Base-by-base conservation (phyloP, 2,329 filamentous ascomycete species). In the Ceratocystis ficicola region DNA sequence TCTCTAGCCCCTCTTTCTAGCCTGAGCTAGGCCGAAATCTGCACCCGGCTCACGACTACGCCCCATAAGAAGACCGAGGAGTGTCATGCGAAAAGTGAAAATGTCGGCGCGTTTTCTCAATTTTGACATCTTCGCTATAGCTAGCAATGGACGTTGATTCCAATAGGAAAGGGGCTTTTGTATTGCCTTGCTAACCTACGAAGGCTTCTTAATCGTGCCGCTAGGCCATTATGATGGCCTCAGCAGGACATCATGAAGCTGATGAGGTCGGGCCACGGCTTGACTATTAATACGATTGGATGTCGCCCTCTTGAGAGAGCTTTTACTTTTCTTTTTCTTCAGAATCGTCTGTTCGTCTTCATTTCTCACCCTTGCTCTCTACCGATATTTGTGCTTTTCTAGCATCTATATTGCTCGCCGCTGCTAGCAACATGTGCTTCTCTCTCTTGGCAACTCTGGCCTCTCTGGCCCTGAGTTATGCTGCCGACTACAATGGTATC, bases 151-250 rank as follows among this genome's bases (percentile, higher is more conserved):
- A 3, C 4, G 36, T 12, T 15, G 36, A 41, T 41, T 41, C 3
- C 12, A 3, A 1, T 10, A 41, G 12, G 0, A 41, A 41, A 1
- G 36, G 12, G 12, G 36, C 36, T 41, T 41, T 12, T 41, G 36
- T 2, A 1, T 1, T 41, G 10, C 10, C 4, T 3, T 41, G 12
- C 12, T 1, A 12, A 15, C 36, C 36, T 4, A 15, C 36, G 3
- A 2, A 12, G 12, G 4, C 30, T 15, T 41, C 36, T 3, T 70
- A 68, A 4, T 72, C 79, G 3, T 41, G 68, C 78, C 79, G 0
- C 73, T 73, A 12, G 71, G 72, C 76, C 7, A 72, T 81, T 66
- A 67, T 82, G 63, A 75, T 82, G 77, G 78, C 79, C 1, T 65
- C 80, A 80, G 71, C 75, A 80, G 60, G 79, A 81, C 68, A 76